These are phyloP conservation scores for Carallia pectinifolia DNA, from an alignment of 345 rosid genomes.

Conservation along the genomic window DNA sequence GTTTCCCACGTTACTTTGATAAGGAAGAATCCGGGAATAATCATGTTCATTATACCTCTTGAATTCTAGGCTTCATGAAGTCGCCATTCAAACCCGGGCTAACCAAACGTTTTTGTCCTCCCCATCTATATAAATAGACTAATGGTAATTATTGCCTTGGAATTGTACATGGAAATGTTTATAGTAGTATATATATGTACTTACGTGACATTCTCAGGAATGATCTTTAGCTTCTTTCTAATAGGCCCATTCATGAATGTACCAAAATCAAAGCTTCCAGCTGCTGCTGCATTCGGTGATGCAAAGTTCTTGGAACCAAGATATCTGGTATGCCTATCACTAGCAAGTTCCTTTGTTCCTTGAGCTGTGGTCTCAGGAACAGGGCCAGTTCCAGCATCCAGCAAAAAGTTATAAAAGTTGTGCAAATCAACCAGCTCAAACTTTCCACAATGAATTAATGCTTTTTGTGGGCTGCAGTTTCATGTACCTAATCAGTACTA, in stretches of 20 bases:
- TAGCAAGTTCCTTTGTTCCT: background rate
- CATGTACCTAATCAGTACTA: background rate
- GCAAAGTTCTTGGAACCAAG: constrained; percentile 9
- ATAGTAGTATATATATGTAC: background rate
- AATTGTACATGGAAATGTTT: no score
- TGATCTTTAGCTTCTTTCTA: constrained; percentile 34
- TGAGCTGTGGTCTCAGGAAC: background rate
- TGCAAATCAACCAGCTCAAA: constrained; percentile 11
- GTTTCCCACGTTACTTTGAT: no score
- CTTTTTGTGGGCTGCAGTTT: background rate
- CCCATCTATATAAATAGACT: constrained; percentile 26
- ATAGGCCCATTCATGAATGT: constrained; percentile 34
- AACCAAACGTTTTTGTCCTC: constrained; percentile 20
- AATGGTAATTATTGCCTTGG: background rate
- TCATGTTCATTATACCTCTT: constrained; percentile 26
- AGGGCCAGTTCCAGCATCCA: constrained; percentile 12
- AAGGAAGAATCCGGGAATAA: no score
- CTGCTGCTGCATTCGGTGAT: background rate
- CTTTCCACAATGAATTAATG: background rate
- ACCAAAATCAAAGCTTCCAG: background rate
- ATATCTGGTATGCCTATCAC: constrained; percentile 8
- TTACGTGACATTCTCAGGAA: constrained; percentile 36
- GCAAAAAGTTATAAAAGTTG: constrained; percentile 38
- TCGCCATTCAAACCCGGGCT: constrained; percentile 31
- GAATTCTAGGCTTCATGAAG: constrained; percentile 45